Percentiles rank a stretch among this genome's conserved stretches.
These are phyloP conservation scores for Macadamia integrifolia DNA, from an alignment of 164 flowering plant genomes.

Conservation along the genomic window DNA sequence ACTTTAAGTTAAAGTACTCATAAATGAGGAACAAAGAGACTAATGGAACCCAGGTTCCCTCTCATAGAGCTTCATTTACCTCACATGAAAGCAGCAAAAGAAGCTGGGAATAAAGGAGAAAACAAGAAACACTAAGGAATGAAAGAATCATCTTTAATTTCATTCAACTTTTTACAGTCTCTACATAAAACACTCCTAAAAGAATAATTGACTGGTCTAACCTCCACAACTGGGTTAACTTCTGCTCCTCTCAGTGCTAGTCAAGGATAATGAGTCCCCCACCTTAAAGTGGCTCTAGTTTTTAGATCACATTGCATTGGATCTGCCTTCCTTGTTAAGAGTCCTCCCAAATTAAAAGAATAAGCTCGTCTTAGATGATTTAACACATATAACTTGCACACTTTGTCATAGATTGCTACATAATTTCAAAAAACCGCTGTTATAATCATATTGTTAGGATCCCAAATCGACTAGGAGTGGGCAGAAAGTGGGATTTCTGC, in stretches of 20 bases:
- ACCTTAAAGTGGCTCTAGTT: too few relatives aligned
- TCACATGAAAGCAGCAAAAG: slow-evolving; percentile 25
- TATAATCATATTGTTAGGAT: too few relatives aligned
- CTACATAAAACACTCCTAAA: slow-evolving; percentile 1
- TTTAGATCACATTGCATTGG: too few relatives aligned
- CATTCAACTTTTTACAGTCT: slow-evolving; percentile 1
- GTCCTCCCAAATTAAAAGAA: too few relatives aligned
- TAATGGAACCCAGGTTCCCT: slow-evolving; percentile 24
- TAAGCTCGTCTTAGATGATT: too few relatives aligned
- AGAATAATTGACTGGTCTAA: slow-evolving; percentile 15
- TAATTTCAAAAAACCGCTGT: too few relatives aligned
- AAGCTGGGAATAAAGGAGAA: slow-evolving; percentile 36
- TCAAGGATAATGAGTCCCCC: too few relatives aligned
- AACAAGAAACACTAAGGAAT: background rate
- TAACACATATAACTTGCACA: too few relatives aligned
- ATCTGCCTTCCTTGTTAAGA: too few relatives aligned
- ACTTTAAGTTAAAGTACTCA: slow-evolving; percentile 16
- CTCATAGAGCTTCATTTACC: slow-evolving; percentile 16
- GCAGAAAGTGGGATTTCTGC: too few relatives aligned
- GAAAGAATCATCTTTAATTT: slow-evolving; percentile 19
- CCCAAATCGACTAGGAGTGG: too few relatives aligned
- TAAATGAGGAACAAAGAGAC: slow-evolving; percentile 14
- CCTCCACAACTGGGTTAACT: background rate
- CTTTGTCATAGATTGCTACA: too few relatives aligned
- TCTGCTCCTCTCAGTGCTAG: background rate